Percentiles rank a stretch among this genome's conserved stretches.
These are phyloP conservation scores for Eucalyptus sp. DNA, from an alignment of 345 rosid genomes.

Conservation along the genomic window DNA sequence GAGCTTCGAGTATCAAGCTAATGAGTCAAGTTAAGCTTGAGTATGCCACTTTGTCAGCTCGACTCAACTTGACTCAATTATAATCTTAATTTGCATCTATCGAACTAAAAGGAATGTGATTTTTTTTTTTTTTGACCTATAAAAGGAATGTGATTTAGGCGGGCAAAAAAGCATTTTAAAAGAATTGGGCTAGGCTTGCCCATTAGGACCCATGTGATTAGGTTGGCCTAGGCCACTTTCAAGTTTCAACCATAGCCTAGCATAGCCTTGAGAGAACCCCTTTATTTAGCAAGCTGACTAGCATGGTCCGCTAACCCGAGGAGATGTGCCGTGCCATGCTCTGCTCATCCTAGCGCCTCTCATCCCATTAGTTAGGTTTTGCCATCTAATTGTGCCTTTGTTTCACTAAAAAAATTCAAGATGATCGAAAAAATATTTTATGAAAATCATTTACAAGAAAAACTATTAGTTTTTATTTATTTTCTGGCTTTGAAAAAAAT, in stretches of 20 bases:
- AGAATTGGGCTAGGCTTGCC: background rate
- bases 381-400: fast-evolving
- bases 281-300: fast-evolving
- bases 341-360: fast-evolving
- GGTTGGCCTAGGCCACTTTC: background rate
- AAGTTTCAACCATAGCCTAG: background rate
- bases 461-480: too few relatives aligned
- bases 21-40: background rate
- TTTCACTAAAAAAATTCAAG: background rate
- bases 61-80: background rate
- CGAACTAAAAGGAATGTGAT: background rate
- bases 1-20: background rate
- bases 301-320: fast-evolving
- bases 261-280: background rate
- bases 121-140: too few relatives aligned
- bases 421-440: background rate
- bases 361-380: fast-evolving
- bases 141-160: background rate
- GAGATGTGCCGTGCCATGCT: fast-evolving
- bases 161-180: background rate
- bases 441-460: background rate
- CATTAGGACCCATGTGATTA: background rate
- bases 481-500: background rate
- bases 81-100: background rate
- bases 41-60: background rate